Percentiles rank a stretch among this genome's conserved stretches.
Evolutionary conservation across 169 alveolate genomes (phyloP).

Genomic region (Perkinsus olseni): DNA sequence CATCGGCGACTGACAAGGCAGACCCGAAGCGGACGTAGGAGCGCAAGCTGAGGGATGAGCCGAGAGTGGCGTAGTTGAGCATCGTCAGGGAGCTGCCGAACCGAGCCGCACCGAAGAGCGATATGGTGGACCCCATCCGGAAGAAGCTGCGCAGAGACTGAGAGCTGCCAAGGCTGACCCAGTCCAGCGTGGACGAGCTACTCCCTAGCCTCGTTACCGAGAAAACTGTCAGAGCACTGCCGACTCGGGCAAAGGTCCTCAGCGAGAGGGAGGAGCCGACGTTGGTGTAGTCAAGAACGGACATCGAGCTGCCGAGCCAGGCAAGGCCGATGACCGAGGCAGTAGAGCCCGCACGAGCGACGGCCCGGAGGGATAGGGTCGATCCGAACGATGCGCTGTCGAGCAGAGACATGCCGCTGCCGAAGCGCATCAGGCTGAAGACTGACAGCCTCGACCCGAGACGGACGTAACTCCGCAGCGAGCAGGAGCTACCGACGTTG

Average conservation of each 20-base stretch:
- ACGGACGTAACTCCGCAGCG: background rate
- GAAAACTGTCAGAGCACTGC: background rate
- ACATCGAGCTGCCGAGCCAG: background rate
- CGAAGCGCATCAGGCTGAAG: background rate
- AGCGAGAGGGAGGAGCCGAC: background rate
- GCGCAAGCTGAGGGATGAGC: background rate
- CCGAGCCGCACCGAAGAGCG: background rate
- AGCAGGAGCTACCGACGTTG: background rate
- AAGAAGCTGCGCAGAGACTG: background rate
- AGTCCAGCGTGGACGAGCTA: background rate
- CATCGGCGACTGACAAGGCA: background rate
- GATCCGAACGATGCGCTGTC: background rate
- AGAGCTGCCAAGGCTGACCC: background rate
- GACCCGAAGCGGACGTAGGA: background rate
- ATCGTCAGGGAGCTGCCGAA: background rate
- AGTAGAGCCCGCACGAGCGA: background rate
- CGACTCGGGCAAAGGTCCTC: background rate
- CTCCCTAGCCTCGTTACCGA: background rate
- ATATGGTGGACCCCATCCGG: background rate
- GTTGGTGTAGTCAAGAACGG: background rate
- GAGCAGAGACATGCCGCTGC: background rate
- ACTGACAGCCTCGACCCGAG: background rate
- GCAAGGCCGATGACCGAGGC: background rate
- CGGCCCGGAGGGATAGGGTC: background rate
- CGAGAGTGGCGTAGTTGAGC: background rate